Evolutionary conservation across 495 filamentous ascomycete genomes (phyloP).

Genomic region (Trichoderma orchidacearum): DNA sequence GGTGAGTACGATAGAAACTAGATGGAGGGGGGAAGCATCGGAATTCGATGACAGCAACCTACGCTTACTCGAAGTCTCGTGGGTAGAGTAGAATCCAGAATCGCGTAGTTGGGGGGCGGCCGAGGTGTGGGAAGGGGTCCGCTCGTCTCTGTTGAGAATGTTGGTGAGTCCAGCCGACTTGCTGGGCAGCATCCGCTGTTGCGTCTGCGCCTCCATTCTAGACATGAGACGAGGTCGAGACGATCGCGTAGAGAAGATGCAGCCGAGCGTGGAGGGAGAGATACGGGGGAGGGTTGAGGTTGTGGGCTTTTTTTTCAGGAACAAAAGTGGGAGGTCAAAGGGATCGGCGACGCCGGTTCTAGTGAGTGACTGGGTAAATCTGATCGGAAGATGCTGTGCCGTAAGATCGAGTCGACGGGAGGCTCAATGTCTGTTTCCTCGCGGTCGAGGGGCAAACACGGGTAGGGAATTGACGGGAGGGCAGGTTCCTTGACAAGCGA

Average conservation of each 20-base stretch:
- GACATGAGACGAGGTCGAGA: neutral
- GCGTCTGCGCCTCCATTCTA: neutral
- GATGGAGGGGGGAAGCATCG: neutral
- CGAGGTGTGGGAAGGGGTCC: neutral
- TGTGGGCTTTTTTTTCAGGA: neutral
- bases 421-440: neutral
- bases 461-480: neutral
- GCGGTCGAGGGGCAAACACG: neutral
- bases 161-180: constrained; percentile 1
- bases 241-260: neutral
- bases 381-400: neutral
- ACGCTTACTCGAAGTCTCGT: constrained; percentile 44
- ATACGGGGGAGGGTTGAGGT: neutral
- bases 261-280: neutral
- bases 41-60: constrained; percentile 7
- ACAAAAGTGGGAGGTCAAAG: neutral
- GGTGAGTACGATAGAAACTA: neutral
- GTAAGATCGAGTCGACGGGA: neutral
- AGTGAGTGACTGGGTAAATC: neutral
- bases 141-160: constrained; percentile 1
- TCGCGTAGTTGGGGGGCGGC: constrained; percentile 16
- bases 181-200: neutral
- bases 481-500: neutral
- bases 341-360: neutral
- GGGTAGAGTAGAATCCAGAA: constrained; percentile 40